Evolutionary conservation across 805 yeast genomes (phyloP), one percentile per base, ranked within the genome.

Genomic region (Zygosaccharomyces bisporus): DNA sequence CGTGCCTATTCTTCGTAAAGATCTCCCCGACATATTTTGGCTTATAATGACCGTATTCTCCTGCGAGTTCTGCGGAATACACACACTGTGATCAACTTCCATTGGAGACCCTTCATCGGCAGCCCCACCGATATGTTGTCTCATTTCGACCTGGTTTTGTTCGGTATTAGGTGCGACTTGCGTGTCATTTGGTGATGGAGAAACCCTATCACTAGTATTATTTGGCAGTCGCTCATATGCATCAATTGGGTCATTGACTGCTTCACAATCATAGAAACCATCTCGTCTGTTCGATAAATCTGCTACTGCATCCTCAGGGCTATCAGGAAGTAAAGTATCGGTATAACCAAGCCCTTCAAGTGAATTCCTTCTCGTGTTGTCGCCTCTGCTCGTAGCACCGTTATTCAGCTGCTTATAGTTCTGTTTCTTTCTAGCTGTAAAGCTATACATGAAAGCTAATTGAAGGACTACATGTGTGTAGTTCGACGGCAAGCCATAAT

Each of bases 401-500:
- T 34, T 41, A 18, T 34, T 41, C 40, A 29, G 27, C 24, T 4
- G 45, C 21, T 20, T 33, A 19, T 33, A 32, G 12, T 24, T 41
- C 19, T 34, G 33, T 34, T 19, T 41, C 21, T 33, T 41, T 24
- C 44, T 23, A 21, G 33, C 32, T 33, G 32, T 32, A 7, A n/a
- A 33, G 21, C 12, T 32, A 21, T 35, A 29, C 45, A 43, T 30
- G 32, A 16, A n/a, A 2, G 61, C 56, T 54, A 52, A 62, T 52
- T 21, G 24, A 21, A 21, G 24, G 8, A 21, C 24, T 21, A 6
- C 24, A 21, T 21, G 8, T 21, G 8, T 21, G 24, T 6, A 21
- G n/a, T 21, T 21, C 24, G 8, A 21, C 24, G 8, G 24, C 24
- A 21, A 21, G 24, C 24, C 24, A 21, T 21, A 21, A 21, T 8